phyloP scores from a whole-genome alignment of 208 protist genomes.

The Trypanosoma cruzi region DNA sequence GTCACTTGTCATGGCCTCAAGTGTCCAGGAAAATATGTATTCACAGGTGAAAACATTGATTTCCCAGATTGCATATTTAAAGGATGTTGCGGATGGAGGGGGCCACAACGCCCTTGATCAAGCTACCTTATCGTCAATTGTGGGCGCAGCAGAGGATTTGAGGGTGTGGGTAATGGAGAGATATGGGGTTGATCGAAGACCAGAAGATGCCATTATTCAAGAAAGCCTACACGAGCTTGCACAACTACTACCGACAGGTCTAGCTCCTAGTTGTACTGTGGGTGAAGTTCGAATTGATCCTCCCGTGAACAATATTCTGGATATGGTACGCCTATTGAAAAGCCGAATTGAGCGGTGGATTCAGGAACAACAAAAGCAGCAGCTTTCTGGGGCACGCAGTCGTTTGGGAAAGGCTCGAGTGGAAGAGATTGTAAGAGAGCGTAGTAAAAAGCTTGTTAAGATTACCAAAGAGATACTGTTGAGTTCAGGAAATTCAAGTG shows the following conservation, averaged over 20 bases:
- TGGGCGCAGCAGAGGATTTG: conserved; percentile 24
- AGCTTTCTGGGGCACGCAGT: conserved; percentile 41
- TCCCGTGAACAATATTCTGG: conserved; percentile 53
- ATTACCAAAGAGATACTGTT: conserved; percentile 42
- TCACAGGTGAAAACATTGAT: conserved; percentile 18
- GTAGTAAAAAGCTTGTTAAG: conserved; percentile 42
- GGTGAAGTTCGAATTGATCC: conserved; percentile 47
- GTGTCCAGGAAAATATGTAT: conserved; percentile 3
- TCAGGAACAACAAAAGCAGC: conserved; percentile 58
- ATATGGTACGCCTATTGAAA: conserved; percentile 68
- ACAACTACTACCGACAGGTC: conserved; percentile 53
- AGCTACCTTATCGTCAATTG: conserved; percentile 3
- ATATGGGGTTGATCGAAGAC: background rate
- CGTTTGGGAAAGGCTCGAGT: conserved; percentile 43
- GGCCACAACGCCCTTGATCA: conserved; percentile 4
- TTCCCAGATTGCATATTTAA: conserved; percentile 7
- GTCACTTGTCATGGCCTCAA: conserved; percentile 8
- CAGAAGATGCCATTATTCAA: conserved; percentile 22
- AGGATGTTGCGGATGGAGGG: background rate
- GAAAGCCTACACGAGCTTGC: conserved; percentile 67
- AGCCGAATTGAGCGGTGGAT: conserved; percentile 48
- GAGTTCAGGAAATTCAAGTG: conserved; percentile 8
- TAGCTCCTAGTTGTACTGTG: conserved; percentile 7
- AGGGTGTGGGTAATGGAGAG: conserved; percentile 9
- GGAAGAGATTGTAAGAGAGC: conserved; percentile 42